phyloP scores from a whole-genome alignment of 176 grass and related monocot genomes.

The Triticum dicoccoides region DNA sequence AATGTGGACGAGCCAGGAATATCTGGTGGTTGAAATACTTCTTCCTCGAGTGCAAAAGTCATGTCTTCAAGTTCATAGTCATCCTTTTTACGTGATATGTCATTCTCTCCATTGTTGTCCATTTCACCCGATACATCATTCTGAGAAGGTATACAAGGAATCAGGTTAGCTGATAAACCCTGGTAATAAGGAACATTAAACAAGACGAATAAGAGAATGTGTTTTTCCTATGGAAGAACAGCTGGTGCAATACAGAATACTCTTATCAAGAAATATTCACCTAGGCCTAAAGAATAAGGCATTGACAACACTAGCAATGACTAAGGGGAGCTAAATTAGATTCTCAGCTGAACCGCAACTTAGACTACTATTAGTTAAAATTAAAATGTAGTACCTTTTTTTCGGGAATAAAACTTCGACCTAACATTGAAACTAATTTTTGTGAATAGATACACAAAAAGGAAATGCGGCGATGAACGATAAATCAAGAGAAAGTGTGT shows the following conservation, averaged over 20 bases:
- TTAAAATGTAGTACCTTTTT: not conserved
- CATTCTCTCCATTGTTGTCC: constrained; percentile 36
- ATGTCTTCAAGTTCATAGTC: constrained; percentile 83
- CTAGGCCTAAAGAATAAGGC: not conserved
- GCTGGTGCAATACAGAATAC: not conserved
- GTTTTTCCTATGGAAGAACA: constrained; percentile 5
- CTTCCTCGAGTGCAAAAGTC: constrained; percentile 80
- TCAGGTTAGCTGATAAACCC: not conserved
- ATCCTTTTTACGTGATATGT: constrained; percentile 15
- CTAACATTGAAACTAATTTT: not conserved
- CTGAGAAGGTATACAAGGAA: constrained; percentile 35
- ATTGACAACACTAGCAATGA: constrained; percentile 3
- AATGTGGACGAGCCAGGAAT: constrained; percentile 34
- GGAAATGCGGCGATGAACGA: not conserved
- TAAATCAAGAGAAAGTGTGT: not conserved
- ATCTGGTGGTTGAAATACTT: constrained; percentile 56
- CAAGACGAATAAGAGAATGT: not conserved
- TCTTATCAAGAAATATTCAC: not conserved
- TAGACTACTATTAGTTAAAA: not conserved
- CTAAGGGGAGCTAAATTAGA: constrained; percentile 5
- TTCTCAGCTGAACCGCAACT: not conserved
- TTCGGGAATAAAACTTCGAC: not conserved
- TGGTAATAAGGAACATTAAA: not conserved
- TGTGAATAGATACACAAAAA: not conserved
- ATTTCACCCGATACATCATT: constrained; percentile 48